Evolutionary conservation across 2,329 filamentous ascomycete species (phyloP), one percentile per base, ranked within the genome.

Genomic region (Lachnellula cervina): DNA sequence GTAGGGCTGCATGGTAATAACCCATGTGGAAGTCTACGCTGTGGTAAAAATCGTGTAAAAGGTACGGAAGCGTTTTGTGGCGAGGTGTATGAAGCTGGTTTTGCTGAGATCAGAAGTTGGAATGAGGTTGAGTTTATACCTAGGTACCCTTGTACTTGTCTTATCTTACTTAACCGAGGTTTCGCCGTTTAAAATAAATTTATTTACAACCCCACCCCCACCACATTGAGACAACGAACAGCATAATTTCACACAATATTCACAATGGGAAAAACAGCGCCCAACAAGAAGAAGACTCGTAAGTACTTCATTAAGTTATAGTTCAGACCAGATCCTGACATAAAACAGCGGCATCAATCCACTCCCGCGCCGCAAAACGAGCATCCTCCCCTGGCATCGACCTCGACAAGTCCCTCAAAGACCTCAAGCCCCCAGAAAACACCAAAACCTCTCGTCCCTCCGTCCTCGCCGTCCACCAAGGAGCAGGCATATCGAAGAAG

Each of bases 361-460:
- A 86, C 74, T 92, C 89, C 52, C 86, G 89, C 62, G 87, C 87
- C 56, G 87, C 87, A 42, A 82, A 88, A 67, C 84, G 89, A 61
- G 88, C 84, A 47, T 82, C 83, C 16, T 88, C 86, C 4, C 86
- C 87, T 25, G 78, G 83, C 65, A 84, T 89, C 71, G 74, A 88
- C 72, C 81, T 82, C 44, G 86, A 89, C 77, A 88, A 88, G 72
- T 87, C 85, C 6, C 76, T 89, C 21, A 87, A 87, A 68, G 74
- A 82, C 38, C 72, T 80, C 56, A 74, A 78, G 58, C 75, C 78
- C 11, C 81, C 83, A 1, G 60, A 71, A 19, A 73, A 78, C 45
- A 73, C 76, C 7, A 69, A 73, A 56, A 73, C 79, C 59, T 69
- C 75, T 57, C 80, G 84, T 4, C 82, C 84, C 28, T 84, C 88